Conservation (phyloP, 208 protist species). For the Leishmania braziliensis region DNA sequence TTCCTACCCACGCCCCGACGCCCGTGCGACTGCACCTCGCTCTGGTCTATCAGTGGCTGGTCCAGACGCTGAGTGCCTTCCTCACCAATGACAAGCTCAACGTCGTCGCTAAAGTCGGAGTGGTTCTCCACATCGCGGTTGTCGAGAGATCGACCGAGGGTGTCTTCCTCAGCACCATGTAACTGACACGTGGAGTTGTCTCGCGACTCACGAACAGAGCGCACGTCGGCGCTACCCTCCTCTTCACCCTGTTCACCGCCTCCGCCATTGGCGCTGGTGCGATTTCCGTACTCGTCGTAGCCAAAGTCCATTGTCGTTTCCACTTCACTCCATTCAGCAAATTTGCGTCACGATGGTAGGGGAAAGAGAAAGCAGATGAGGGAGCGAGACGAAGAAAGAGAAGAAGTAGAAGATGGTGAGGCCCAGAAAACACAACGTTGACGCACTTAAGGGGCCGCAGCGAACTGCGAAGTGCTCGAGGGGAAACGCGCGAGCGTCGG, state of each 20-base stretch:
- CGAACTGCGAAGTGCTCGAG: not conserved
- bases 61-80: slow-evolving; percentile 58
- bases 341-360: not conserved
- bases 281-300: slow-evolving; percentile 74
- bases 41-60: slow-evolving; percentile 64
- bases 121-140: not conserved
- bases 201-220: slow-evolving; percentile 28
- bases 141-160: not conserved
- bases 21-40: slow-evolving; percentile 28
- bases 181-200: slow-evolving; percentile 26
- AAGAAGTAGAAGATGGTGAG: not conserved
- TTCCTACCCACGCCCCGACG: not conserved
- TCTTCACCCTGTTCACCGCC: slow-evolving; percentile 18
- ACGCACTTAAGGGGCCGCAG: not conserved
- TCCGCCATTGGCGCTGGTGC: slow-evolving; percentile 11
- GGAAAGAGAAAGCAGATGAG: not conserved
- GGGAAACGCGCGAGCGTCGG: not conserved
- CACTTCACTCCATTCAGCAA: not conserved
- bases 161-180: slow-evolving; percentile 18
- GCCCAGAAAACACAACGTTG: not conserved
- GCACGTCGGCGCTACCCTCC: slow-evolving; percentile 34
- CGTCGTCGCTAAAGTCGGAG: slow-evolving; percentile 81
- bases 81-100: slow-evolving; percentile 85
- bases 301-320: slow-evolving; percentile 62
- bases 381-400: not conserved